Percentiles rank a stretch among this genome's conserved stretches.
Evolutionary conservation across 1,284 basidiomycete genomes (phyloP).

Genomic region (Sparassis latifolia): DNA sequence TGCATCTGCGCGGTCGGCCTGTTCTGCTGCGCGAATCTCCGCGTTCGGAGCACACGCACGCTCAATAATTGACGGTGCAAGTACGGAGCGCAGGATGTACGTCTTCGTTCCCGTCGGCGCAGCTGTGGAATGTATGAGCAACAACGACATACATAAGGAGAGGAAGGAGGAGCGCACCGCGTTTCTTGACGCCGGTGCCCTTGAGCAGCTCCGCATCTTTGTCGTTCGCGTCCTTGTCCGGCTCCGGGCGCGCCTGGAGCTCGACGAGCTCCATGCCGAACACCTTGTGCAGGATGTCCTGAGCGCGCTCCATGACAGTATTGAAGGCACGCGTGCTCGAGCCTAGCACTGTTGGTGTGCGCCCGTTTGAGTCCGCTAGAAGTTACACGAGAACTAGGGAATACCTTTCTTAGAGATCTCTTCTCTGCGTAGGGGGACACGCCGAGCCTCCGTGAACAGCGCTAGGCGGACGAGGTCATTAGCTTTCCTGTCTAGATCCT

Average conservation of each 20-base stretch:
- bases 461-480: slow-evolving; percentile 66
- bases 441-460: slow-evolving; percentile 62
- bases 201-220: slow-evolving; percentile 42
- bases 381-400: not conserved
- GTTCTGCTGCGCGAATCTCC: slow-evolving; percentile 52
- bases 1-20: slow-evolving; percentile 37
- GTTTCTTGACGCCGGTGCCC: slow-evolving; percentile 50
- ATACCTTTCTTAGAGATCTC: slow-evolving; percentile 75
- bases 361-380: not conserved
- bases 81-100: slow-evolving; percentile 66
- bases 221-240: slow-evolving; percentile 28
- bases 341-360: slow-evolving; percentile 47
- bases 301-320: slow-evolving; percentile 49
- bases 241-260: slow-evolving; percentile 55
- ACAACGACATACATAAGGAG: not conserved
- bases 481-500: slow-evolving; percentile 57
- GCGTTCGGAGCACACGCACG: slow-evolving; percentile 48
- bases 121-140: slow-evolving; percentile 27
- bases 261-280: slow-evolving; percentile 77
- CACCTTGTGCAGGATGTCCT: slow-evolving; percentile 46
- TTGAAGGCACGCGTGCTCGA: slow-evolving; percentile 51
- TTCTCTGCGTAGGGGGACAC: slow-evolving; percentile 56
- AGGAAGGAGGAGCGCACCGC: slow-evolving; percentile 24
- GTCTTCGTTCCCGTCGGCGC: slow-evolving; percentile 56
- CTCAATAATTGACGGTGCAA: slow-evolving; percentile 53